Percentiles rank a stretch among this genome's conserved stretches.
Conservation (phyloP, 1,139 yeast genomes). For the Suhomyces bribrorum region DNA sequence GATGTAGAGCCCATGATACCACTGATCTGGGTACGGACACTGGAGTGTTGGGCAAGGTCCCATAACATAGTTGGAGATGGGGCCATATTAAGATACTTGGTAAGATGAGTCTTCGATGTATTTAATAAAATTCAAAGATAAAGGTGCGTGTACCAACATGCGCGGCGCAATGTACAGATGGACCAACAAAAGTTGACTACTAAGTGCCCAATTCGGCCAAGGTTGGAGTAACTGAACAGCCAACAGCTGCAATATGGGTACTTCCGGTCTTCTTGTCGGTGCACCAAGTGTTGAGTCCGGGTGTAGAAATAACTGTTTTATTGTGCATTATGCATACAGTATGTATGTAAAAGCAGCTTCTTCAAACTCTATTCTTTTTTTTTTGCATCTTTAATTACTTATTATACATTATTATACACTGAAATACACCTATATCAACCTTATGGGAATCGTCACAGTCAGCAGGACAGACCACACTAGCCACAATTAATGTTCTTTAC, state of each 20-base stretch:
- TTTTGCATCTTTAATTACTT: neutral
- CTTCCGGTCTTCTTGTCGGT: no score
- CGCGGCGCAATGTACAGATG: neutral
- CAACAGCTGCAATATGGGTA: no score
- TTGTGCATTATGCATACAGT: neutral
- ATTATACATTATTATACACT: neutral
- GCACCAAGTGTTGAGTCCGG: no score
- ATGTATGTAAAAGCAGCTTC: no score
- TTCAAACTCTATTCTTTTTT: neutral
- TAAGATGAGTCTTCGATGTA: neutral
- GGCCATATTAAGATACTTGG: neutral
- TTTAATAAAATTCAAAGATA: neutral
- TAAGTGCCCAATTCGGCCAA: no score
- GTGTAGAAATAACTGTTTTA: no score
- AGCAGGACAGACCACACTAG: no score
- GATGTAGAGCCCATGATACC: slow-evolving; percentile 71
- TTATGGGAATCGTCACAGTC: no score
- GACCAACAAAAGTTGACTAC: no score
- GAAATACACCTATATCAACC: no score
- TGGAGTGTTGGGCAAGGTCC: neutral
- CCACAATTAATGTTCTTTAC: no score
- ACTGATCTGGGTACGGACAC: slow-evolving; percentile 37
- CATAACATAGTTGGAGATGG: neutral
- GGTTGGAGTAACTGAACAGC: no score
- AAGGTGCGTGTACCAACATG: neutral